Evolutionary conservation across 2,329 filamentous ascomycete genomes (phyloP), one percentile per base, ranked within the genome.

Genomic region (Allantophomopsis lycopodina): DNA sequence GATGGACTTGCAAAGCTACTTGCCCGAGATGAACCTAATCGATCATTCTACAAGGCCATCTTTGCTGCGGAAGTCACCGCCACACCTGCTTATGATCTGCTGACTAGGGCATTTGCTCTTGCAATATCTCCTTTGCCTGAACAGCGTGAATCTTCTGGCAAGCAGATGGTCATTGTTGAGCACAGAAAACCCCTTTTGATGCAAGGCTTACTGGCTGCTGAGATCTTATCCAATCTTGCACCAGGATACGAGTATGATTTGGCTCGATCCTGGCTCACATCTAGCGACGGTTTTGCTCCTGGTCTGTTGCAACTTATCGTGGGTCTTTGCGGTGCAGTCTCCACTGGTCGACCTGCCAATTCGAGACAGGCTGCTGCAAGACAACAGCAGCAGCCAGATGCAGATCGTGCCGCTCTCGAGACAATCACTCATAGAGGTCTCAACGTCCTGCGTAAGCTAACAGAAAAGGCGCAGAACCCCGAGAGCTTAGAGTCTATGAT

Each of bases 1-100:
- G 91, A 98, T 56, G 82, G 83, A 36, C 65, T 96, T 18, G 89
- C 91, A 2, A 96, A 96, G 59, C 67, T 98, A 3, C 68, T 98
- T 18, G 89, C 91, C 4, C 74, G 88, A 38, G 91, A 96, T 55
- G 89, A 96, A 50, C 89, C 91, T 0, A 98, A 98, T 52, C 70
- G 91, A 44, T 78, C 77, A 3, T 79, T 83, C 50, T 96, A 88
- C 64, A 83, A 82, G 56, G 68, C 75, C 32, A 81, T 96, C 8
- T 93, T 96, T 51, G 67, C 77, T 15, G 69, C 79, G 6, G 87
- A 94, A 50, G 69, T 76, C 6, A 64, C 65, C 13, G 71, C 74
- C 8, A 67, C 66, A 2, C 69, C 77, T 7, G 73, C 83, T 0
- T 79, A 79, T 49, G 87, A 95, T 45, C 70, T 96, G 11, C 66